Percentiles rank a stretch among this genome's conserved stretches.
These are phyloP conservation scores for Monilinia fructicola DNA, from an alignment of 2,329 filamentous ascomycete genomes.

Conservation along the genomic window DNA sequence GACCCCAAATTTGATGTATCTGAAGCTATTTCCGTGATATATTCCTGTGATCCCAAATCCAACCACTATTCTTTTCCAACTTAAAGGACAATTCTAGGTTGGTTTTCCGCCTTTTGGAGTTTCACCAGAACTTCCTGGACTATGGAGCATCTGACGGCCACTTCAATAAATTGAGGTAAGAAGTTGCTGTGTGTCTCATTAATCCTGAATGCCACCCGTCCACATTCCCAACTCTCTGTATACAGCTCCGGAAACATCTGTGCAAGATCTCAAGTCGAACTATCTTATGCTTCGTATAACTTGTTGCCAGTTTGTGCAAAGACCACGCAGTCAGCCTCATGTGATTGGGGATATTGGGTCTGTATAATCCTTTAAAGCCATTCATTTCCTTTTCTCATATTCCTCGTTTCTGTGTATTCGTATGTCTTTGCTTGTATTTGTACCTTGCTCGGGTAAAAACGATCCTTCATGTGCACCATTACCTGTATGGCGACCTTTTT, in stretches of 20 bases:
- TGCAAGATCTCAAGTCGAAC: neutral
- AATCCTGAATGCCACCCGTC: neutral
- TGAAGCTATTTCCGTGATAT: neutral
- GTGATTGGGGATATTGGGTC: neutral
- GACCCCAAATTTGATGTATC: neutral
- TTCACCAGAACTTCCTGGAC: neutral
- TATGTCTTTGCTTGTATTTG: neutral
- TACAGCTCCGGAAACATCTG: neutral
- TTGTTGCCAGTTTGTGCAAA: neutral
- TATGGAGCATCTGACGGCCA: neutral
- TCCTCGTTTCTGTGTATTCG: neutral
- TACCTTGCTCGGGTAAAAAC: neutral
- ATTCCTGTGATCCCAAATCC: neutral
- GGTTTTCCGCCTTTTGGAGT: neutral
- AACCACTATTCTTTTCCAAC: too few species aligned
- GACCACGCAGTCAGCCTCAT: neutral
- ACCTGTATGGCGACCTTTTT: neutral
- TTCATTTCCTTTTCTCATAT: neutral
- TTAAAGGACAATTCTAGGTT: neutral
- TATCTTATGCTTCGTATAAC: neutral
- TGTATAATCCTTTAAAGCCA: neutral
- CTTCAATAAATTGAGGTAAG: neutral
- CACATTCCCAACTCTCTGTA: neutral
- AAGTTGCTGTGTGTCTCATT: neutral
- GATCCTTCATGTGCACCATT: neutral